phyloP scores from a whole-genome alignment of 768 basidiomycete genomes.

The Galerina sulciceps region DNA sequence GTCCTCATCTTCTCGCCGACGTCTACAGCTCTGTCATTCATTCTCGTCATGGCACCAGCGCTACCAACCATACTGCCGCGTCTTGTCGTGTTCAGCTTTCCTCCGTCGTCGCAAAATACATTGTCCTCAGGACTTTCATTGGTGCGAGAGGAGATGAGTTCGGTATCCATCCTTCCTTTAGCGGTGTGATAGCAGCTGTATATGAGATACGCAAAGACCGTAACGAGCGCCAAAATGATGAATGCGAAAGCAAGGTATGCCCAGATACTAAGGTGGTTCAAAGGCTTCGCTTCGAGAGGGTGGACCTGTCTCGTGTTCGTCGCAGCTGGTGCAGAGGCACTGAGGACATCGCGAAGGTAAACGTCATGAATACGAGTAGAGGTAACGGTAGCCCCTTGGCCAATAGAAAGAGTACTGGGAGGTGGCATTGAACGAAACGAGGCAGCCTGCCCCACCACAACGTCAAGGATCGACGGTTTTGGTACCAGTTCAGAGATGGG shows the following conservation, averaged over 20 bases:
- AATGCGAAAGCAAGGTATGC: constrained; percentile 30
- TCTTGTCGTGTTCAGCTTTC: not conserved
- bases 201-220: constrained; percentile 24
- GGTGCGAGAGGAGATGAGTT: not conserved
- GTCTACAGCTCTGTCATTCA: not conserved
- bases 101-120: not conserved
- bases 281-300: constrained; percentile 8
- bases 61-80: not conserved
- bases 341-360: not conserved
- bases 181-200: constrained; percentile 30
- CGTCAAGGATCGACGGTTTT: no score
- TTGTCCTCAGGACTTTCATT: not conserved
- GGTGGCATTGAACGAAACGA: not conserved
- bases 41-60: constrained; percentile 2
- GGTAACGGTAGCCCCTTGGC: not conserved
- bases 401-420: not conserved
- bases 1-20: constrained; percentile 10
- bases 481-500: not conserved
- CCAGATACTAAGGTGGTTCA: constrained; percentile 26
- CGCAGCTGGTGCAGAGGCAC: not conserved
- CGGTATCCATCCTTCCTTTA: constrained; percentile 2
- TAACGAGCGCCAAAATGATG: constrained; percentile 21
- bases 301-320: not conserved
- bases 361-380: not conserved
- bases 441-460: no score